Evolutionary conservation across 306 rosid species (phyloP), one percentile per base, ranked within the genome.

Genomic region (Citrullus mucosospermus): DNA sequence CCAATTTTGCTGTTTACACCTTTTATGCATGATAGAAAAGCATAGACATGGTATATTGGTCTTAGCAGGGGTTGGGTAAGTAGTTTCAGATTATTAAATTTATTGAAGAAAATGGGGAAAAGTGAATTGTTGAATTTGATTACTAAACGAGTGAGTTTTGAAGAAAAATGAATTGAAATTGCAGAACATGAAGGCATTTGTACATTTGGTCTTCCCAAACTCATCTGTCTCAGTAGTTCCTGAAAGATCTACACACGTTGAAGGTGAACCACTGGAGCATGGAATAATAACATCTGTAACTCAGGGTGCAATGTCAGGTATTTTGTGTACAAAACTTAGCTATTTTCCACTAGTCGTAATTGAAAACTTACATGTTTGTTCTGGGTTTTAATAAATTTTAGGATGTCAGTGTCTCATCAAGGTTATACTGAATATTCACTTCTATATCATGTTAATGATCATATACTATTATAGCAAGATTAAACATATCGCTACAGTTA

Each of bases 251-350:
- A 55, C 38, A 63, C 79, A 67, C 48, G 88, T 11, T 38, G 86
- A 79, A 25, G 87, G 83, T 34, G 97, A 92, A 78, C 93, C 96
- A n/a, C 44, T 80, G 86, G 91, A 91, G 79, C 84, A 92, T 51
- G 97, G 97, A 78, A 80, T 95, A 85, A 87, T 92, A 55, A 88
- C 99, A 76, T 95, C 99, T 76, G 89, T 89, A 70, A 95, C 97
- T 68, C 99, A 85, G 63, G 97, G 97, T 73, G 88, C 90, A 80
- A 91, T 95, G 97, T 78, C 92, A 84, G 97, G 99, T 95, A 86
- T 81, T 22, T 75, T 28, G 58, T 67, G 61, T 71, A 38, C 48
- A 30, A 75, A 43, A 28, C 54, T 67, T 14, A 12, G 76, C 73
- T 15, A 4, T 54, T 77, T 62, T 66, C 25, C 11, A 28, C 4